Percentiles rank a stretch among this genome's conserved stretches.
Evolutionary conservation across 2,329 filamentous ascomycete genomes (phyloP).

Genomic region (Hysterium pulicare): DNA sequence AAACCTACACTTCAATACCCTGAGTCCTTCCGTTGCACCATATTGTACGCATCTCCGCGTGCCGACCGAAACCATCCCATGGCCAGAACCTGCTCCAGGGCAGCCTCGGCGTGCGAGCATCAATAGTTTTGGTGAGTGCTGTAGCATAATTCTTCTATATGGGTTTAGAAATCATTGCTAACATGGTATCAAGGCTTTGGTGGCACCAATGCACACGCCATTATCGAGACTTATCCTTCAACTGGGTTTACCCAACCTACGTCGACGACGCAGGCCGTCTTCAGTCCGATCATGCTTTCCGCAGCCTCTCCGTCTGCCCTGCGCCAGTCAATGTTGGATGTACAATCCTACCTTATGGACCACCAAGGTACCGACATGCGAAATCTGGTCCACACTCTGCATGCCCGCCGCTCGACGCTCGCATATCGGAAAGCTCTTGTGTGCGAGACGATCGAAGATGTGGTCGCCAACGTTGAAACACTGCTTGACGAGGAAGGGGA

Average conservation of each 20-base stretch:
- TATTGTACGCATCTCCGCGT: conserved; percentile 8
- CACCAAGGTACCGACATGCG: background rate
- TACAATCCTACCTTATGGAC: background rate
- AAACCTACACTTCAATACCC: conserved; percentile 28
- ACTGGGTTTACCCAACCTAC: no score
- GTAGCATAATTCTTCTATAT: no score
- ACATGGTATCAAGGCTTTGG: conserved; percentile 14
- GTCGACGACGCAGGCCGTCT: background rate
- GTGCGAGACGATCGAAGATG: background rate
- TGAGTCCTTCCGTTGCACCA: conserved; percentile 22
- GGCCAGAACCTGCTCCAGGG: conserved; percentile 7
- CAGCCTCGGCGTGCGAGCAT: conserved; percentile 8
- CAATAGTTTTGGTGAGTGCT: conserved; percentile 18
- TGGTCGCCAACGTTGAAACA: background rate
- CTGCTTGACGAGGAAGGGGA: background rate
- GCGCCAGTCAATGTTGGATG: background rate
- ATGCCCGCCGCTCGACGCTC: background rate
- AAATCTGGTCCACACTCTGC: background rate
- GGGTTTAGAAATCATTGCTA: no score
- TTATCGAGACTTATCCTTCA: conserved; percentile 11
- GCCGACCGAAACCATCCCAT: conserved; percentile 5
- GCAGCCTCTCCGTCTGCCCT: conserved; percentile 6
- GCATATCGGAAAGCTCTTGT: background rate
- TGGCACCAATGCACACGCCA: conserved; percentile 17
- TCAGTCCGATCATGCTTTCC: conserved; percentile 11